Conservation (phyloP, 1,284 basidiomycete genomes). For the Pulchroboletus neoregius region DNA sequence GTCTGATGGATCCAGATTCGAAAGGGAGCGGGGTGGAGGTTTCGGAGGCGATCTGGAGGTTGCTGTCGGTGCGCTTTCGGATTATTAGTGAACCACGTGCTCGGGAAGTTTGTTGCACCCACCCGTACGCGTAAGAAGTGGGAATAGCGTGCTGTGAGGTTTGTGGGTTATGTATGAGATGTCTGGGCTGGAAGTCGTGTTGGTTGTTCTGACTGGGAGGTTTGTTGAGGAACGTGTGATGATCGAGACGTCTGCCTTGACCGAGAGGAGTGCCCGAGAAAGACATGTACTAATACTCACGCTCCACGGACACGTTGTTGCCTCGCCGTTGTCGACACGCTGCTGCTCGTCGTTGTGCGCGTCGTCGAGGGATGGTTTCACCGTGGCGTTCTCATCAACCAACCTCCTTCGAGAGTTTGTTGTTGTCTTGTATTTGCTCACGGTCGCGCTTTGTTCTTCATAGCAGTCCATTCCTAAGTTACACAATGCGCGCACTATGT, state of each 20-base stretch:
- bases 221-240: slow-evolving; percentile 69
- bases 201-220: slow-evolving; percentile 30
- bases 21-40: slow-evolving; percentile 27
- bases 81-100: slow-evolving; percentile 1
- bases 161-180: slow-evolving; percentile 30
- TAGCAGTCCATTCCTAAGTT: slow-evolving; percentile 7
- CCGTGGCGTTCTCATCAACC: no score
- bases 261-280: slow-evolving; percentile 77
- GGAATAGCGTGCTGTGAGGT: slow-evolving; percentile 42
- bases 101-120: slow-evolving; percentile 21
- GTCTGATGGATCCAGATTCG: slow-evolving; percentile 37
- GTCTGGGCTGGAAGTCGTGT: slow-evolving; percentile 23
- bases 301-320: slow-evolving; percentile 17
- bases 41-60: slow-evolving; percentile 59
- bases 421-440: slow-evolving; percentile 29
- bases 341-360: slow-evolving; percentile 15
- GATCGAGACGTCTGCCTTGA: slow-evolving; percentile 80
- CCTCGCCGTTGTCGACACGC: slow-evolving; percentile 10
- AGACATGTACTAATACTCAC: slow-evolving; percentile 56
- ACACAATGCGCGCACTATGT: slow-evolving; percentile 26
- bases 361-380: slow-evolving; percentile 7
- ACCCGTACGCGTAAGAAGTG: slow-evolving; percentile 69
- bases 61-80: slow-evolving; percentile 51
- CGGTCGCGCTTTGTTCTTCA: slow-evolving; percentile 6
- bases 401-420: no score